phyloP scores from a whole-genome alignment of 2,329 filamentous ascomycete genomes.

The Phialocephala subalpina region DNA sequence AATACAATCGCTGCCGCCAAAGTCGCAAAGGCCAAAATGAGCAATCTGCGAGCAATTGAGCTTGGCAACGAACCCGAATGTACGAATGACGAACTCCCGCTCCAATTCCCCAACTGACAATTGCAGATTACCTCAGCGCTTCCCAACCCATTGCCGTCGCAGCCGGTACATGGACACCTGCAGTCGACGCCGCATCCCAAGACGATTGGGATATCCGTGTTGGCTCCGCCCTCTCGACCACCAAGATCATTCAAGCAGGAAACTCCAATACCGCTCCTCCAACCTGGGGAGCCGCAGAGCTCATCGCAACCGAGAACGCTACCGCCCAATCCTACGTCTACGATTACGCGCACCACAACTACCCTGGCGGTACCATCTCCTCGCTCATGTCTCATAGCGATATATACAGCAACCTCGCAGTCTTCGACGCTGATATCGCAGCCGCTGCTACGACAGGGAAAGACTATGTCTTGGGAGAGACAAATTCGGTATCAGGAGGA shows the following conservation, averaged over 20 bases:
- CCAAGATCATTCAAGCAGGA: conserved; percentile 40
- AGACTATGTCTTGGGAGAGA: conserved; percentile 42
- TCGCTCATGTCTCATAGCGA: conserved; percentile 39
- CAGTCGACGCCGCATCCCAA: conserved; percentile 38
- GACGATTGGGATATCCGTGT: conserved; percentile 38
- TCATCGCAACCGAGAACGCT: conserved; percentile 37
- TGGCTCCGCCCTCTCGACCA: conserved; percentile 30
- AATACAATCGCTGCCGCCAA: conserved; percentile 62
- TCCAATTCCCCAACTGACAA: conserved; percentile 17
- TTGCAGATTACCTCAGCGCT: conserved; percentile 44
- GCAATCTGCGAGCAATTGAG: conserved; percentile 61
- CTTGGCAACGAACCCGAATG: conserved; percentile 66
- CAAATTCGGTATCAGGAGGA: conserved; percentile 42
- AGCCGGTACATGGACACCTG: conserved; percentile 36
- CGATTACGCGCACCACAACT: conserved; percentile 43
- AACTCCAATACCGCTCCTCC: conserved; percentile 39
- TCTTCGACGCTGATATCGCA: conserved; percentile 35
- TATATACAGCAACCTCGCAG: conserved; percentile 36
- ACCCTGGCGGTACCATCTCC: conserved; percentile 49
- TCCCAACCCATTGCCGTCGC: conserved; percentile 41
- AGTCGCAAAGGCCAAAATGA: conserved; percentile 52
- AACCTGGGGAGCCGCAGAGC: conserved; percentile 40
- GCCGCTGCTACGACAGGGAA: conserved; percentile 35
- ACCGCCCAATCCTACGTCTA: conserved; percentile 37
- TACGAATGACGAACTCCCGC: conserved; percentile 40